A percentile compares a stretch with the other conserved stretches of the same genome.
These are phyloP conservation scores for Prunella vulgaris DNA, from an alignment of 257 asterid species.

Conservation along the genomic window DNA sequence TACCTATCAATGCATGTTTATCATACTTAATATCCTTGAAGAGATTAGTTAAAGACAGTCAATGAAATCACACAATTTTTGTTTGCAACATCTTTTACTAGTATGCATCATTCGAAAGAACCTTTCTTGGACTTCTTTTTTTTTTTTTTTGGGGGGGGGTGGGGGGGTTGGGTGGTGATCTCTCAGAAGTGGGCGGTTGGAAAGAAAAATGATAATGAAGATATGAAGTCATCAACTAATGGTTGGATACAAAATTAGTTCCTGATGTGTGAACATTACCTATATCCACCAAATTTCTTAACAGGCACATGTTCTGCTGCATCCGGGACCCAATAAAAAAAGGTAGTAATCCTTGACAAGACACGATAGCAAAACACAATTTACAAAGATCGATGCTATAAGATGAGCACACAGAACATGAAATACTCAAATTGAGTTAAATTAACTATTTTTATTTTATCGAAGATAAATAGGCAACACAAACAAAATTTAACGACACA, in stretches of 20 bases:
- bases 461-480: neutral
- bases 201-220: neutral
- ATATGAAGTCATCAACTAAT: neutral
- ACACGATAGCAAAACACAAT: neutral
- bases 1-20: neutral
- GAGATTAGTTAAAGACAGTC: neutral
- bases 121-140: neutral
- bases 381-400: neutral
- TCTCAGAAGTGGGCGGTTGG: neutral
- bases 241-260: neutral
- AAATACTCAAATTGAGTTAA: neutral
- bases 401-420: neutral
- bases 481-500: neutral
- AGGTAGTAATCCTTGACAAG: neutral
- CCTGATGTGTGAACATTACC: neutral
- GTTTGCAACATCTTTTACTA: neutral
- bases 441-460: neutral
- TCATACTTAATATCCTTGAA: neutral
- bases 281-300: neutral
- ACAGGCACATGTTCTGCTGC: constrained; percentile 6
- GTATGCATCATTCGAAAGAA: constrained; percentile 9
- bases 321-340: neutral
- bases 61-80: neutral
- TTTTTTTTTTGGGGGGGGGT: too few species aligned
- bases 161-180: too few species aligned